These are phyloP conservation scores for Xylariaceae sp. DNA, from an alignment of 2,329 filamentous ascomycete species.

Conservation along the genomic window DNA sequence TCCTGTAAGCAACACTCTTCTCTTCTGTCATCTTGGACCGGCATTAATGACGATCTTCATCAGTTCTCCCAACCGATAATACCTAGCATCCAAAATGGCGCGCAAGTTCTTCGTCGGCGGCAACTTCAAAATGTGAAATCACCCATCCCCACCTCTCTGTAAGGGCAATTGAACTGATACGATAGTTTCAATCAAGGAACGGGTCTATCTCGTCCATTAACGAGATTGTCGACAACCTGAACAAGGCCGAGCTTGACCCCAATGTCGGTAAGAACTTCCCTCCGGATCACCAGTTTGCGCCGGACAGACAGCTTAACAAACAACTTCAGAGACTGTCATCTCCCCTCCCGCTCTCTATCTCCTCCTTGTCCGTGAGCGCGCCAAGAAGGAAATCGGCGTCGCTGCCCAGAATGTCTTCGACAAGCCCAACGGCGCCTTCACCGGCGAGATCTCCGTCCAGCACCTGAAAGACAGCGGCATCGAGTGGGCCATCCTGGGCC, in stretches of 20 bases:
- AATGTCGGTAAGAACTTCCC: constrained; percentile 57
- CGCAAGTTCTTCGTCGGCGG: constrained; percentile 96
- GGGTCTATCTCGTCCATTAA: constrained; percentile 85
- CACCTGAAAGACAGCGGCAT: constrained; percentile 88
- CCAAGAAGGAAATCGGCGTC: constrained; percentile 72
- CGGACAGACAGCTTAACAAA: constrained; percentile 10
- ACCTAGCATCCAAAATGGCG: constrained; percentile 60
- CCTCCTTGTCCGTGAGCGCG: constrained; percentile 72
- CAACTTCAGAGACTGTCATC: constrained; percentile 77
- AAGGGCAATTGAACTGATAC: constrained; percentile 5
- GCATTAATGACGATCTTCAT: neutral
- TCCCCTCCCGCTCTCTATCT: constrained; percentile 89
- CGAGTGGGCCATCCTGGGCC: constrained; percentile 85
- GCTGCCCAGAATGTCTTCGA: constrained; percentile 96
- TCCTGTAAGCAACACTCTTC: neutral
- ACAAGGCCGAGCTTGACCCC: constrained; percentile 73
- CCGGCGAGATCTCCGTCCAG: constrained; percentile 87
- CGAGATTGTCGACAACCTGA: constrained; percentile 83
- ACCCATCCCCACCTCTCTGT: constrained; percentile 19
- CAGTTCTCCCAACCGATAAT: neutral
- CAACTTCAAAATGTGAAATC: constrained; percentile 96
- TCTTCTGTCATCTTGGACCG: too few species aligned
- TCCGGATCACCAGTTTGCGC: constrained; percentile 1
- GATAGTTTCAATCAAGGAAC: constrained; percentile 59
- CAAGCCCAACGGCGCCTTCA: constrained; percentile 95